These are phyloP conservation scores for Globisporangium uncinulatum DNA, from an alignment of 352 stramenopile species.

Conservation along the genomic window DNA sequence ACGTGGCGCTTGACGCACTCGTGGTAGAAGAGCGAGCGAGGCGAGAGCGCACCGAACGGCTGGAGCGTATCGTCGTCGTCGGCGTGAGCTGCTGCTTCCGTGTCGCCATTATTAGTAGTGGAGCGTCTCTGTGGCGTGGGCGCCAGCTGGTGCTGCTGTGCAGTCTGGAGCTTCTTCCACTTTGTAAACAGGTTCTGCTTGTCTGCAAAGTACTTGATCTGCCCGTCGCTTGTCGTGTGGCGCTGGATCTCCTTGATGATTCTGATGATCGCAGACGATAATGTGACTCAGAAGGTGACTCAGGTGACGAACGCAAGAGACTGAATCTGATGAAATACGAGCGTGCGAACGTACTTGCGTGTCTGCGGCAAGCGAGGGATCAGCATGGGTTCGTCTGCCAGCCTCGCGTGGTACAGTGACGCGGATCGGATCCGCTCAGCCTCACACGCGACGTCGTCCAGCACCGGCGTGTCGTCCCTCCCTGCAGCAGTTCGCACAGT, in stretches of 20 bases:
- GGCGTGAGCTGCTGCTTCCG: constrained; percentile 11
- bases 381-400: constrained; percentile 25
- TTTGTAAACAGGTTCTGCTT: constrained; percentile 72
- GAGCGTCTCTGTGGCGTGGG: too few species aligned
- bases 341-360: constrained; percentile 33
- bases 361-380: constrained; percentile 57
- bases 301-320: constrained; percentile 1
- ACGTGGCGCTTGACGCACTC: constrained; percentile 56
- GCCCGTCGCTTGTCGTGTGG: constrained; percentile 40
- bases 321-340: too few species aligned
- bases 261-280: constrained; percentile 12
- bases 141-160: constrained; percentile 40
- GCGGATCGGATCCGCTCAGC: constrained; percentile 9
- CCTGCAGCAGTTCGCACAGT: too few species aligned
- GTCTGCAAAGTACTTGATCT: constrained; percentile 65
- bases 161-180: constrained; percentile 62
- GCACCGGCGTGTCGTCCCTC: neutral
- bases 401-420: constrained; percentile 23
- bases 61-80: constrained; percentile 16
- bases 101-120: neutral
- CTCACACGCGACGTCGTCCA: constrained; percentile 13
- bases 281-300: neutral
- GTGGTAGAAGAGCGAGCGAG: constrained; percentile 61
- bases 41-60: constrained; percentile 35
- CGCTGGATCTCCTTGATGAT: constrained; percentile 58